phyloP scores from a whole-genome alignment of 305 asterid genomes.

The Rubia balearica region DNA sequence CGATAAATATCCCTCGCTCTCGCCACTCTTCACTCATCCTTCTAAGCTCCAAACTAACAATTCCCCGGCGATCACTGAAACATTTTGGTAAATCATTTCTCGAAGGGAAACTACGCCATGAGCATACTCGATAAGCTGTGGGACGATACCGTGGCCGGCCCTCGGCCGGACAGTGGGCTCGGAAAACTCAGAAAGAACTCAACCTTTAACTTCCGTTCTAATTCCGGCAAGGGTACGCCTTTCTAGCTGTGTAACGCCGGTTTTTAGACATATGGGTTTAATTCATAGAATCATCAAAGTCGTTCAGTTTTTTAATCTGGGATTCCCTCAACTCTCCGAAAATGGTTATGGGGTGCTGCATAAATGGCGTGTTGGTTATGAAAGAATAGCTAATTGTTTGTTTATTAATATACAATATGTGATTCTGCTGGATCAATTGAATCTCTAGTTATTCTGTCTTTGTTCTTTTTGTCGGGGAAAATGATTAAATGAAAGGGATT shows the following conservation, averaged over 20 bases:
- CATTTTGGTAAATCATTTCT: not conserved
- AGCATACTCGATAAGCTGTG: slow-evolving; percentile 74
- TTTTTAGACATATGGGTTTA: not conserved
- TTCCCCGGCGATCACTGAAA: not conserved
- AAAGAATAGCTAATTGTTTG: too few species aligned
- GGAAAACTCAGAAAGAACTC: slow-evolving; percentile 75
- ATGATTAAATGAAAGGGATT: not conserved
- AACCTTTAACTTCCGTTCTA: slow-evolving; percentile 49
- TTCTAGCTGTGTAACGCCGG: slow-evolving; percentile 28
- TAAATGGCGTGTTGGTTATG: not conserved
- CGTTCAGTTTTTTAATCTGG: not conserved
- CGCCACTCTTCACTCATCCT: not conserved
- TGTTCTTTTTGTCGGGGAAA: not conserved
- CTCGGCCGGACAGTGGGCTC: slow-evolving; percentile 81
- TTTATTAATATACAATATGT: too few species aligned
- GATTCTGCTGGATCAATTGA: not conserved
- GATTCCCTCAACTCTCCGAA: not conserved
- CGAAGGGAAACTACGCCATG: slow-evolving; percentile 25
- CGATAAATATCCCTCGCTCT: slow-evolving; percentile 34
- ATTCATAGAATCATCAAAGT: not conserved
- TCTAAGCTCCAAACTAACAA: not conserved
- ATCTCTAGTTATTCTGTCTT: not conserved
- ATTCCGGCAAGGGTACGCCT: slow-evolving; percentile 69
- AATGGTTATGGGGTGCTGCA: not conserved
- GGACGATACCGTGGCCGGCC: slow-evolving; percentile 91